These are phyloP conservation scores for Pseudogymnoascus sp. DNA, from an alignment of 2,329 filamentous ascomycete species.

Conservation along the genomic window DNA sequence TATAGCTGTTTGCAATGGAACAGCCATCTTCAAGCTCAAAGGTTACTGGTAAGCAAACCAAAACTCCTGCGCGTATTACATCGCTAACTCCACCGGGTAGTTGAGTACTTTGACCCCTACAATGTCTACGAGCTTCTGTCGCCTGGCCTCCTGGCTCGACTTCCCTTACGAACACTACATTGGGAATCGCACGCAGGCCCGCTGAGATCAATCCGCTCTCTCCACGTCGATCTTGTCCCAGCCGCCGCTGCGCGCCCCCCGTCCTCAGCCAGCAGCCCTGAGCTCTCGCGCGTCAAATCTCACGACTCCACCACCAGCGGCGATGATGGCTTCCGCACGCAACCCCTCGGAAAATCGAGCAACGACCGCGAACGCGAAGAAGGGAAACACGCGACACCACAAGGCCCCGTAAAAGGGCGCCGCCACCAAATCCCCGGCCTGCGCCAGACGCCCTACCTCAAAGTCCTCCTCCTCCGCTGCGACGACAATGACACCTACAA, in stretches of 20 bases:
- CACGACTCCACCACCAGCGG: slow-evolving; percentile 29
- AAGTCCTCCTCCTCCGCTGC: slow-evolving; percentile 79
- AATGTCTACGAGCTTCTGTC: slow-evolving; percentile 77
- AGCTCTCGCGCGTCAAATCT: slow-evolving; percentile 30
- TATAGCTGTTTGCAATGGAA: slow-evolving; percentile 45
- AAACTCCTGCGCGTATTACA: neutral
- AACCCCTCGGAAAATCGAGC: slow-evolving; percentile 38
- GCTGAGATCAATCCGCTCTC: slow-evolving; percentile 82
- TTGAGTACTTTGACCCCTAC: slow-evolving; percentile 93
- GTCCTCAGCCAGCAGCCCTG: slow-evolving; percentile 29
- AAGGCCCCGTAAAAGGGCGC: slow-evolving; percentile 43
- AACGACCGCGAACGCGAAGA: slow-evolving; percentile 22
- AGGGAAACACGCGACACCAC: slow-evolving; percentile 16
- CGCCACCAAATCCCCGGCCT: slow-evolving; percentile 93
- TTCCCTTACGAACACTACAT: slow-evolving; percentile 84
- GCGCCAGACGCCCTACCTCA: slow-evolving; percentile 86
- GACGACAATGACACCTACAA: slow-evolving; percentile 97
- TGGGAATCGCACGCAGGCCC: slow-evolving; percentile 95
- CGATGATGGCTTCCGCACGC: slow-evolving; percentile 55
- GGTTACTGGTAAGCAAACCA: slow-evolving; percentile 55
- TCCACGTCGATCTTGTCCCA: slow-evolving; percentile 78
- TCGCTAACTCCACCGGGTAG: slow-evolving; percentile 39
- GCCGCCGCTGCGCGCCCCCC: slow-evolving; percentile 37
- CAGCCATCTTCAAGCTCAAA: slow-evolving; percentile 63
- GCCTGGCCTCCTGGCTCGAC: slow-evolving; percentile 64